These are phyloP conservation scores for Cytospora chrysosperma DNA, from an alignment of 2,329 filamentous ascomycete species.

Conservation along the genomic window DNA sequence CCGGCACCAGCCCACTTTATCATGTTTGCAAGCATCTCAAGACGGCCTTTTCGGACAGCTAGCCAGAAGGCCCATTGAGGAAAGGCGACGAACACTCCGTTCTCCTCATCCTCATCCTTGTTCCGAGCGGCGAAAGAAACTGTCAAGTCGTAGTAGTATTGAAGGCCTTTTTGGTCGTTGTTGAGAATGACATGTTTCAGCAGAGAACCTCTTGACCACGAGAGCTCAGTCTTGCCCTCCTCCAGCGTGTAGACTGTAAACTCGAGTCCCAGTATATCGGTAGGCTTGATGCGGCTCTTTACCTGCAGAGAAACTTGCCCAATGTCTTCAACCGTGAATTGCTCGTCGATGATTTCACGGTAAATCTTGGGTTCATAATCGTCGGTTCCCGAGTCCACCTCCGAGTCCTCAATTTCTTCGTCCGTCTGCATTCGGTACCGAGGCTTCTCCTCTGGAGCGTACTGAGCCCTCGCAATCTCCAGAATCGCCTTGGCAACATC, in stretches of 20 bases:
- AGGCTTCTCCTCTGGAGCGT: constrained; percentile 54
- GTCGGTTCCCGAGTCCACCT: constrained; percentile 36
- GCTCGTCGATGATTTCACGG: constrained; percentile 59
- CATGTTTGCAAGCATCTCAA: constrained; percentile 59
- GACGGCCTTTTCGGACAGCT: constrained; percentile 49
- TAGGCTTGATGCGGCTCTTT: constrained; percentile 60
- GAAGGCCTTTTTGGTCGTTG: constrained; percentile 55
- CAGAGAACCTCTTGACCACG: constrained; percentile 28
- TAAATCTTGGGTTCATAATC: constrained; percentile 45
- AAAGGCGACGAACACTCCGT: constrained; percentile 38
- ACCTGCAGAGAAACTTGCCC: constrained; percentile 68
- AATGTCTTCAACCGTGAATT: constrained; percentile 75
- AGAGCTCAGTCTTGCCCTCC: constrained; percentile 32
- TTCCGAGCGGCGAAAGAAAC: constrained; percentile 44
- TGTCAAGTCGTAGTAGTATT: constrained; percentile 56
- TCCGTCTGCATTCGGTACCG: constrained; percentile 47
- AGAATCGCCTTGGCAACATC: constrained; percentile 65
- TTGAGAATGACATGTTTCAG: constrained; percentile 48
- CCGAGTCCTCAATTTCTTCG: constrained; percentile 39
- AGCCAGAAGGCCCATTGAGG: constrained; percentile 41
- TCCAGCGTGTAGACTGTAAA: constrained; percentile 37
- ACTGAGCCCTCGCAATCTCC: constrained; percentile 70
- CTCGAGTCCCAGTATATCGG: constrained; percentile 46
- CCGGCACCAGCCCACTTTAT: constrained; percentile 68
- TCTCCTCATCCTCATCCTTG: constrained; percentile 37